Base-by-base conservation (phyloP, 2,329 filamentous ascomycete species). In the Orbilia ellipsospora region DNA sequence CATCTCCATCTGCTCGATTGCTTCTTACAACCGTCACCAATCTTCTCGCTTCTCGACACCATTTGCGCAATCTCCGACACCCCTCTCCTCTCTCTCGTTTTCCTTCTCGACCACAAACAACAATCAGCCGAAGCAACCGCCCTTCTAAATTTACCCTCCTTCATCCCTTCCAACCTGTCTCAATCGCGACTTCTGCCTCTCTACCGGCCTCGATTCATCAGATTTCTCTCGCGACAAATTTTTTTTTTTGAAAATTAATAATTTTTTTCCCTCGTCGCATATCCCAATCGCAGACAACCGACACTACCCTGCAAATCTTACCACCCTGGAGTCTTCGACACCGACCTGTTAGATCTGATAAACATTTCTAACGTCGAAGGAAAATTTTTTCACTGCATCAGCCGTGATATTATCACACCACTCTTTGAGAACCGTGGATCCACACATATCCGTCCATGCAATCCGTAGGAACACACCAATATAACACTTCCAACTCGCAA, bases 401-500 rank as follows among this genome's bases (percentile, higher is more conserved):
- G 13, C 62, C 51, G 31, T 48, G 42, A 48, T 45, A 20, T 44
- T 16, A 57, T 18, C 42, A 42, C 31, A 16, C 31, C 36, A n/a
- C 31, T 28, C 54, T n/a, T 13, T 15, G 48, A 44, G 59, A 74
- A 61, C 59, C 42, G 64, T 69, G 72, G 72, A 75, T 69, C 20
- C 44, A 23, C 59, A 65, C 45, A 63, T 31, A 42, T 28, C 68
- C 64, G 72, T 75, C 72, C 64, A 75, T 75, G 72, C 72, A 75
- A 75, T 75, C 72, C 72, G 65, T 75, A 67, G 72, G 72, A 59
- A 75, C 72, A 68, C 72, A 75, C 52, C 72, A 75, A 62, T 75
- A 75, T 75, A 75, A 75, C 72, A 75, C 72, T 65, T 75, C 72
- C 15, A 75, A 75, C 59, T 75, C 72, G 4, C 72, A 75, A 40